Base-by-base conservation (phyloP, 2,329 filamentous ascomycete species). In the Aureobasidium subglaciale region DNA sequence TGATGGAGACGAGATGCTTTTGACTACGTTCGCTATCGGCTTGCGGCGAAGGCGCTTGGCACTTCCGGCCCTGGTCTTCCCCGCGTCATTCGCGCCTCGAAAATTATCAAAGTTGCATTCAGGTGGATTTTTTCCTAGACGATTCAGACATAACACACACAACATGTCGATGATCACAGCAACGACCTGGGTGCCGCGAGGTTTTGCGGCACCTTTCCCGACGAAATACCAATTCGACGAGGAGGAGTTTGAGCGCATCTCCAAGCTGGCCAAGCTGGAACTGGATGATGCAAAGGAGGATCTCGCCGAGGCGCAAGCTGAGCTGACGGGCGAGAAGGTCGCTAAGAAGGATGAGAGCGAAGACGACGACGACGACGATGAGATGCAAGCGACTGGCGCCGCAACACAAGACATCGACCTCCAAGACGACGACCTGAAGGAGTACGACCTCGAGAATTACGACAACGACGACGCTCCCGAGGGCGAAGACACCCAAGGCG, bases 401-500 rank as follows among this genome's bases (percentile, higher is more conserved):
- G 53, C 53, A 5, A 29, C 20, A 27, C 53, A 46, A 24, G 53
- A 40, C 18, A 59, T 56, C 24, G 58, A 59, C 30, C 22, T 60
- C 10, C 53, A 75, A 56, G 90, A 96, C 67, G 89, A 95, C 62
- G 91, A 96, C 68, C 79, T 99, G 48, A 93, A 92, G 72, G 90
- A 99, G 72, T 99, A 96, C 73, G 86, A 99, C 68, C 80, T 99
- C 55, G 92, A 97, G 61, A 85, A 96, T 71, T 99, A 99, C 70
- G 93, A 99, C 65, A 87, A 93, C 63, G 88, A 93, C 43, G 82
- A 84, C 7, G 79, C 81, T 13, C 79, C 81, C 1, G 81, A 83
- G 15, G 82, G 88, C 58, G 84, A 84, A 27, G 57, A 46, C 22
- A 59, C 58, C 27, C 58, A 59, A 18, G 77, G 76, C 16, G 83